A percentile compares a stretch with the other conserved stretches of the same genome.
phyloP scores from a whole-genome alignment of 371 early-diverging fungal species.

The Circinella umbellata region DNA sequence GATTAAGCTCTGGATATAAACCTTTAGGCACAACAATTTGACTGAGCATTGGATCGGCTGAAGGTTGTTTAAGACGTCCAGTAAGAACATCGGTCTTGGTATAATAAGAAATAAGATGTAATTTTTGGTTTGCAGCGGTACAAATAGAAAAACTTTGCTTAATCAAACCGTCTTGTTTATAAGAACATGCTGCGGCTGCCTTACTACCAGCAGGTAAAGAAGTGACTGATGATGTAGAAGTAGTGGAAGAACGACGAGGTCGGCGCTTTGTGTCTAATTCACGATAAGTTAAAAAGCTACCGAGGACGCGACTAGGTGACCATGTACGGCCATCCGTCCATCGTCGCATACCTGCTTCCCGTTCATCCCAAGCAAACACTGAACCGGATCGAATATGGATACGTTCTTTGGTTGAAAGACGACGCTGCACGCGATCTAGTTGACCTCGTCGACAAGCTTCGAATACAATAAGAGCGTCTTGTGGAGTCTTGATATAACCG shows the following conservation, averaged over 20 bases:
- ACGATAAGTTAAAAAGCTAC: slow-evolving; percentile 78
- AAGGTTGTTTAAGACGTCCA: slow-evolving; percentile 58
- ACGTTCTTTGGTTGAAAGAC: slow-evolving; percentile 71
- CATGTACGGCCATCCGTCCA: slow-evolving; percentile 91
- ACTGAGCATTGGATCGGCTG: slow-evolving; percentile 53
- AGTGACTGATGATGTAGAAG: slow-evolving; percentile 20
- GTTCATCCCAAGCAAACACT: slow-evolving; percentile 88
- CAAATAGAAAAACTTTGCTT: slow-evolving; percentile 70
- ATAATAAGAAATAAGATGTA: slow-evolving; percentile 90
- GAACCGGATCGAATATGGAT: slow-evolving; percentile 74
- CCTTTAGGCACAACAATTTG: slow-evolving; percentile 64
- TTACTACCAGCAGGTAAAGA: slow-evolving; percentile 26
- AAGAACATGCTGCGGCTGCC: slow-evolving; percentile 50
- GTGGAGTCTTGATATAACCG: slow-evolving; percentile 77
- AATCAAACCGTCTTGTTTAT: slow-evolving; percentile 63
- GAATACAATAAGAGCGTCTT: slow-evolving; percentile 83
- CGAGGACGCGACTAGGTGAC: slow-evolving; percentile 84
- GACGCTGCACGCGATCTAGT: slow-evolving; percentile 73
- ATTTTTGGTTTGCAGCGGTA: slow-evolving; percentile 77
- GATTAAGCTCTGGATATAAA: slow-evolving; percentile 65
- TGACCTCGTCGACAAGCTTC: slow-evolving; percentile 80
- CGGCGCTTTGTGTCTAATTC: slow-evolving; percentile 68
- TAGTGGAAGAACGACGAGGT: slow-evolving; percentile 37
- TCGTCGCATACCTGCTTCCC: slow-evolving; percentile 85
- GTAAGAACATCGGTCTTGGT: slow-evolving; percentile 72